Evolutionary conservation across 1,284 basidiomycete genomes (phyloP), one percentile per base, ranked within the genome.

Genomic region (Heterobasidion parviporum): DNA sequence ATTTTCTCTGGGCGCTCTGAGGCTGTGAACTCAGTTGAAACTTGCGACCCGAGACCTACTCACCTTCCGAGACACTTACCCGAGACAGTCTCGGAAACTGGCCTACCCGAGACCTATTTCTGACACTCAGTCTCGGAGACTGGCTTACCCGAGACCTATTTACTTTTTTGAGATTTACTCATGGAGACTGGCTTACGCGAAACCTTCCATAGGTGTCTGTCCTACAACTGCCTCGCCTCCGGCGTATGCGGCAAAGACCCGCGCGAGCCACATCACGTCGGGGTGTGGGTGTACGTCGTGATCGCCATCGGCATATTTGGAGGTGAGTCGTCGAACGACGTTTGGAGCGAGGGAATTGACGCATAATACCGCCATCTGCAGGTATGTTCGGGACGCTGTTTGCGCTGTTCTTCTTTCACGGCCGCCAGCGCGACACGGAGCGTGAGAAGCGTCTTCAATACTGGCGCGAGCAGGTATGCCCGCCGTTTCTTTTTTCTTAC

Each of bases 381-480:
- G 88, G 85, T 48, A 89, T 92, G 75, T 71, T 81, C 57, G 85
- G 78, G 34, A 87, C 86, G 5, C 74, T 92, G 50, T 69, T 80
- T 46, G 77, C 77, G 6, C 74, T 94, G 38, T 91, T 83, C 72
- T 75, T 85, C 63, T 62, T 88, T 10, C 92, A 93, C 65, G 73
- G 81, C 33, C 81, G 81, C 59, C 79, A 86, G 60, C 82, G 90
- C 63, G 83, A 85, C 53, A 71, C 75, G 59, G 89, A 92, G 65
- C 84, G 88, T 53, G 83, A 89, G 71, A 89, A 87, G 70, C 84
- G 91, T 61, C 72, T 85, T 53, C 87, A 92, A 64, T 93, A 94
- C 71, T 93, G 91, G 85, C 83, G 85, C 62, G 91, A 94, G 73
- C 89, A 91, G 77, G 87, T 85, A 61, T 56, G 71, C 57, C 46